Conservation (phyloP, 73 alveolate genomes). For the Paramecium primaurelia region DNA sequence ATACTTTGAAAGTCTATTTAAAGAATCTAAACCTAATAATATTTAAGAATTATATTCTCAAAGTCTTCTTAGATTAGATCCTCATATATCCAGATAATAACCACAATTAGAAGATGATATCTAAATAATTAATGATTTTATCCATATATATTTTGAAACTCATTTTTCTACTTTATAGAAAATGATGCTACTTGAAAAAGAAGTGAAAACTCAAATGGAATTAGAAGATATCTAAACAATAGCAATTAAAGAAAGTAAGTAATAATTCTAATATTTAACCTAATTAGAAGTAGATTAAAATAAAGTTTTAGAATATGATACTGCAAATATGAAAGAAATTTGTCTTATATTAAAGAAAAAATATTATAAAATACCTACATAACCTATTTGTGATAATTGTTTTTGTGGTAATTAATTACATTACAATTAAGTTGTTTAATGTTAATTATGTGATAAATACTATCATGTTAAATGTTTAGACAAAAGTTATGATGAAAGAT, state of each 20-base stretch:
- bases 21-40: background rate
- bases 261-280: background rate
- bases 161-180: background rate
- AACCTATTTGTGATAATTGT: background rate
- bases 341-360: background rate
- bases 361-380: background rate
- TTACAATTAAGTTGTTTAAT: background rate
- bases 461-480: background rate
- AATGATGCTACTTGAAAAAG: background rate
- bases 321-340: background rate
- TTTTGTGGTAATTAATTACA: background rate
- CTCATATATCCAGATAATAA: background rate
- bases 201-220: background rate
- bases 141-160: background rate
- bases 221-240: background rate
- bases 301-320: background rate
- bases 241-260: background rate
- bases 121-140: background rate
- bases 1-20: background rate
- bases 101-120: background rate
- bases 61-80: background rate
- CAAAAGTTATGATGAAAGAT: background rate
- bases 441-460: background rate
- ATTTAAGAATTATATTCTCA: background rate
- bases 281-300: background rate